Base-by-base conservation (phyloP, 495 filamentous ascomycete genomes). In the Apiosordaria backusii region DNA sequence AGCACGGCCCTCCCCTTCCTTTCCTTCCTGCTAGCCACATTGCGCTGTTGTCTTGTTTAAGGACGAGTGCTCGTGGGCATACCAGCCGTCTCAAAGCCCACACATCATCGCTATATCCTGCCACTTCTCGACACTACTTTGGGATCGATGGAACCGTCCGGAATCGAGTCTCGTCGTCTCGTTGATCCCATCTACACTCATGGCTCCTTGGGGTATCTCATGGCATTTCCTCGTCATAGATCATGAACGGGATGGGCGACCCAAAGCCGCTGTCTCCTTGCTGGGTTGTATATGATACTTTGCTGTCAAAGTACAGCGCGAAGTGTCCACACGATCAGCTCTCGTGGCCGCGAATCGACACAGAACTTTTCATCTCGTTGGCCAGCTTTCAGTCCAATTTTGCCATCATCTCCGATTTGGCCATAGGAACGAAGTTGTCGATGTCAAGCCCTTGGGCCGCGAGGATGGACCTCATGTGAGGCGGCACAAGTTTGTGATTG, bases 321-420 rank as follows among this genome's bases (percentile, higher is more conserved):
- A 65, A 71, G 61, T 61, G 63, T 66, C 67, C 62, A 61, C 65
- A 57, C 68, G 22, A 65, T 53, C 67, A 57, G 54, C 65, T 66
- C 64, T 57, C 64, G 64, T 57, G 45, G 65, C 61, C 66, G 65
- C 55, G 52, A 67, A 64, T 66, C 66, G 67, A 67, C 65, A 52
- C 27, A 61, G 18, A 40, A 55, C 35, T 45, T 45, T 45, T 45
- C 10, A 21, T 59, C 50, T 52, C 70, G 50, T 61, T 67, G 53
- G 58, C 65, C 61, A 57, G 63, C 27, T 52, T 65, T 96, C 92
- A 99, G 80, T 99, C 95, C 79, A 99, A 84, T 76, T 92, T 92
- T 54, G 95, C 95, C 85, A 96, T 90, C 95, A 99, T 99, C 74
- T 98, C 92, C 66, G 93, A 88, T 81, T 92, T 95, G 60, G 89